A percentile compares a stretch with the other conserved stretches of the same genome.
These are phyloP conservation scores for Neurospora discreta DNA, from an alignment of 495 filamentous ascomycete species.

Conservation along the genomic window DNA sequence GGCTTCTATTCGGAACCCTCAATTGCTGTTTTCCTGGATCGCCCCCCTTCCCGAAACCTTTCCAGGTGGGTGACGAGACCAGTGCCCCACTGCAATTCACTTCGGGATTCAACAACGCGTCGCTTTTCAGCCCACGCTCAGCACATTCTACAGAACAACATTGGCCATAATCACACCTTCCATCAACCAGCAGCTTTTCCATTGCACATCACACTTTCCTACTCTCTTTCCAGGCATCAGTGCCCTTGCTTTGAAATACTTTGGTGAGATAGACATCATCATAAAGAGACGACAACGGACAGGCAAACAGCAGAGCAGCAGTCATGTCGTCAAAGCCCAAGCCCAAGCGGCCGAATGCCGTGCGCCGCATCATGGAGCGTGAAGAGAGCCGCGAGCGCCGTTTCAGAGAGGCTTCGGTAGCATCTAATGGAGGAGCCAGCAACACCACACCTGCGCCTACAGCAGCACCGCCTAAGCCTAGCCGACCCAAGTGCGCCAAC, in stretches of 20 bases:
- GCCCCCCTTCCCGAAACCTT: neutral
- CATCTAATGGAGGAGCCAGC: neutral
- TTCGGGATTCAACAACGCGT: neutral
- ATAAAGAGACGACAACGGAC: neutral
- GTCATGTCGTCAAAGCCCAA: slow-evolving; percentile 12
- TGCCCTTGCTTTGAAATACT: neutral
- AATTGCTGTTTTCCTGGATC: neutral
- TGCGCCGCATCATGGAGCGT: slow-evolving; percentile 21
- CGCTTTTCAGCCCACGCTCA: neutral
- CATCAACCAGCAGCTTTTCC: neutral
- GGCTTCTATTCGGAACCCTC: neutral
- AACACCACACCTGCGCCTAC: neutral
- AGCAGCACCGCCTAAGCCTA: neutral
- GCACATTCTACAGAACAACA: neutral
- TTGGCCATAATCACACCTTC: neutral
- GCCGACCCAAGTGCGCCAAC: slow-evolving; percentile 15
- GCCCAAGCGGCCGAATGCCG: slow-evolving; percentile 15
- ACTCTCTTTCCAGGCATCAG: neutral
- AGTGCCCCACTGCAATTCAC: neutral
- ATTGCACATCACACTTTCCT: neutral
- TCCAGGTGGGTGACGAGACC: neutral
- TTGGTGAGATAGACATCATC: neutral
- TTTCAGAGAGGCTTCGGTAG: slow-evolving; percentile 13
- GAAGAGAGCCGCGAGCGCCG: slow-evolving; percentile 17
- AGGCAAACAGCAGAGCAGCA: neutral